phyloP scores from a whole-genome alignment of 2,329 filamentous ascomycete genomes.

The Fusarium newnesense region DNA sequence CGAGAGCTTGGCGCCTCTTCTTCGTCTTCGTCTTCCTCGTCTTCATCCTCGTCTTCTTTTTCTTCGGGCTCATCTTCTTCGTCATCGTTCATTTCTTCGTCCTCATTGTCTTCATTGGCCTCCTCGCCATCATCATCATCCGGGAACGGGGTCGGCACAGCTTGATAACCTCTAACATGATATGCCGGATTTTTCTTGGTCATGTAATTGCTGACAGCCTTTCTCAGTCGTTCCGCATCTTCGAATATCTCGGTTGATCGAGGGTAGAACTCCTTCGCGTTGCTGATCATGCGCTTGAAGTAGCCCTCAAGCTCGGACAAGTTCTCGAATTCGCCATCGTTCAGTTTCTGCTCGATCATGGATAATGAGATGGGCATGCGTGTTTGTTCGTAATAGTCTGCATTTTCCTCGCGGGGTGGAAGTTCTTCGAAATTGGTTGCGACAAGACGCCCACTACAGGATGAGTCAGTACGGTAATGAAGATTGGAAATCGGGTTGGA shows the following conservation, averaged over 20 bases:
- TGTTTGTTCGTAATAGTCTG: slow-evolving; percentile 82
- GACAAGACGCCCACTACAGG: slow-evolving; percentile 75
- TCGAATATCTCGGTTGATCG: slow-evolving; percentile 78
- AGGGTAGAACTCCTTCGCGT: slow-evolving; percentile 86
- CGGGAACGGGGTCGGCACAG: slow-evolving; percentile 75
- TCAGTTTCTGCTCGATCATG: slow-evolving; percentile 79
- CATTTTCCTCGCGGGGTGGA: slow-evolving; percentile 69
- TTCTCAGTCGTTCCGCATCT: slow-evolving; percentile 87
- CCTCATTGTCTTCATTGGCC: slow-evolving; percentile 46
- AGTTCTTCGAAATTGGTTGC: slow-evolving; percentile 80
- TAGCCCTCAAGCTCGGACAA: slow-evolving; percentile 84
- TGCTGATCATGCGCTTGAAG: slow-evolving; percentile 87
- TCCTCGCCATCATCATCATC: slow-evolving; percentile 46
- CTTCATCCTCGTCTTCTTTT: slow-evolving; percentile 42
- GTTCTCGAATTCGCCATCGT: slow-evolving; percentile 72
- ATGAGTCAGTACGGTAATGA: slow-evolving; percentile 32
- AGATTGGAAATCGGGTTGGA: slow-evolving; percentile 36
- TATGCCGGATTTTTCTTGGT: slow-evolving; percentile 87
- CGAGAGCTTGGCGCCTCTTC: slow-evolving; percentile 47
- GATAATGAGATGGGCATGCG: slow-evolving; percentile 82
- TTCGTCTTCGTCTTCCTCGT: slow-evolving; percentile 46
- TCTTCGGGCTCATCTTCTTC: slow-evolving; percentile 46
- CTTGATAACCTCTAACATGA: slow-evolving; percentile 72
- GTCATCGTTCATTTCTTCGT: slow-evolving; percentile 49
- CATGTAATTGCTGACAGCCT: slow-evolving; percentile 89